Base-by-base conservation (phyloP, 257 asterid genomes). In the Pogostemon cablin region DNA sequence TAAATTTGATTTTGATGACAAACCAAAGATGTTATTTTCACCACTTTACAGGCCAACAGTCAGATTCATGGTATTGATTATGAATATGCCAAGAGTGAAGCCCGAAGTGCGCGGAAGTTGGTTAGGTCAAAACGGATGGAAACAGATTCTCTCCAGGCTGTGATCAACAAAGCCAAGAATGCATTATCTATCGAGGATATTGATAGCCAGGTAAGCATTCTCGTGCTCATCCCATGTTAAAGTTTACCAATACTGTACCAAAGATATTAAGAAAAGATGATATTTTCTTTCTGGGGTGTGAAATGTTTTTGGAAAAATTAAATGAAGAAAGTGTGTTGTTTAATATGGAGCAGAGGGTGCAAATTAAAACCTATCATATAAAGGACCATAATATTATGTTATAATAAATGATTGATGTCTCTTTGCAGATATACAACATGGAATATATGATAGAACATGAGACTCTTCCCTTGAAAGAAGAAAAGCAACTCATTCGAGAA, bases 381-480 rank as follows among this genome's bases (percentile, higher is more conserved):
- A 20, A 20, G 25, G 25, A 20, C 25, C 25, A 20, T 20, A 20
- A 34, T 8, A 59, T 50, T 62, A 47, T 34, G 41, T 57, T 37
- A 17, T 64, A 43, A 72, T 62, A 40, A 52, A 65, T 72, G 73
- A 66, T 59, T 53, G 47, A 59, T 46, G 49, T 68, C 74, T 68
- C 48, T 25, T 6, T 6, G 73, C 95, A 95, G 99, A 87, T 89
- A 62, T 63, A 71, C 68, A 76, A 75, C 52, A 78, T 87, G 88
- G 96, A 89, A 69, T 87, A 77, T 81, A 82, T 78, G 87, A 95
- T 95, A 68, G 89, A 86, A 61, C 99, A 95, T 62, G 99, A 95
- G 80, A 91, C 99, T 48, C 80, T 87, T 59, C 86, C 92, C 42
- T 79, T 91, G 72, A 91, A 86, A 74, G 95, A 91, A 81, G 99